A percentile compares a stretch with the other conserved stretches of the same genome.
Conservation (phyloP, 2,329 filamentous ascomycete species). For the Microcyclosporella mali region DNA sequence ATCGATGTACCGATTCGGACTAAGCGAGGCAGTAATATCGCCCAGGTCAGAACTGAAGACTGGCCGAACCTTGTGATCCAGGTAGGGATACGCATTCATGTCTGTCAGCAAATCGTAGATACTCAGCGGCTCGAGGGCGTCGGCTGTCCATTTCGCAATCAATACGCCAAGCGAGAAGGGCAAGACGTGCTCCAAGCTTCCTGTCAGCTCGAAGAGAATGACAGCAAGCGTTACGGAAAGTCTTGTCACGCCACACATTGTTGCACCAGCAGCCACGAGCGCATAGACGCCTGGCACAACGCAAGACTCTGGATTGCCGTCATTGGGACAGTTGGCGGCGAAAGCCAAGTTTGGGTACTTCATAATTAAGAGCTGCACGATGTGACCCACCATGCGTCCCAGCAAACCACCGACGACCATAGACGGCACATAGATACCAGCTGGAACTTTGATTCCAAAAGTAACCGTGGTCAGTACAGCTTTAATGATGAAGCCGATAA, state of each 20-base stretch:
- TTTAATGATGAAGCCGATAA: conserved; percentile 81
- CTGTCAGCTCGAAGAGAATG: conserved; percentile 92
- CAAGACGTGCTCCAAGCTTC: conserved; percentile 88
- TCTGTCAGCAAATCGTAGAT: conserved; percentile 94
- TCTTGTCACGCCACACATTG: conserved; percentile 95
- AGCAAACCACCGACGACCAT: conserved; percentile 96
- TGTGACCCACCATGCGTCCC: conserved; percentile 79
- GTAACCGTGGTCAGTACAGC: conserved; percentile 81
- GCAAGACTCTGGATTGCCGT: conserved; percentile 66
- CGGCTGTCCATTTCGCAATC: conserved; percentile 96
- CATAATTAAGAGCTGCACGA: conserved; percentile 74
- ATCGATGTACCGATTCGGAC: conserved; percentile 76
- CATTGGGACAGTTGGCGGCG: conserved; percentile 67
- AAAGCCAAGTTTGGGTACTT: conserved; percentile 64
- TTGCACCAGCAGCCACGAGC: conserved; percentile 86
- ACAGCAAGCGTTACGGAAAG: conserved; percentile 89
- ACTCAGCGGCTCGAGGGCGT: conserved; percentile 86
- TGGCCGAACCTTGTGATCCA: conserved; percentile 93
- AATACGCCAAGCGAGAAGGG: conserved; percentile 89
- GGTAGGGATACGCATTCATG: conserved; percentile 94
- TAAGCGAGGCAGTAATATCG: conserved; percentile 73
- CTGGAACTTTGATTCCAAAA: conserved; percentile 93
- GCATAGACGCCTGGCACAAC: conserved; percentile 97
- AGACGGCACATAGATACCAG: conserved; percentile 94
- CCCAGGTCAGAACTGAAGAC: conserved; percentile 82